Evolutionary conservation across 163 green algal genomes (phyloP).

Genomic region (Prototheca wickerhamii): DNA sequence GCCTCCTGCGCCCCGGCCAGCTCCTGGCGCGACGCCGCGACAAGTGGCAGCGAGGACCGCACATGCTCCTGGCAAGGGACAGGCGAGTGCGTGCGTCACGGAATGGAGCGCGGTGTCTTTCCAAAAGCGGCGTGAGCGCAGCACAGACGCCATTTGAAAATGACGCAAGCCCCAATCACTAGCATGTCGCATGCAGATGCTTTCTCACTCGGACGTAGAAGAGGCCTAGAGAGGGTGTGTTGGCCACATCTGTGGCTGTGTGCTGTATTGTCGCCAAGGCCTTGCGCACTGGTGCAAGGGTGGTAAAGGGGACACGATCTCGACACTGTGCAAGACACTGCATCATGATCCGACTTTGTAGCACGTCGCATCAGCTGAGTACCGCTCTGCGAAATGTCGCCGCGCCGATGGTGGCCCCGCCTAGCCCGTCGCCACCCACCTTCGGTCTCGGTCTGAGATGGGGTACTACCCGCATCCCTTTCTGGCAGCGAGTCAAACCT

Average conservation of each 20-base stretch:
- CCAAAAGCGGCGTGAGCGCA: background rate
- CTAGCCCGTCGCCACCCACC: too few relatives aligned
- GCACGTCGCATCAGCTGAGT: background rate
- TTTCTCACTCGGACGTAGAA: constrained; percentile 9
- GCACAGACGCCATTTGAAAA: background rate
- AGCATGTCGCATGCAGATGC: background rate
- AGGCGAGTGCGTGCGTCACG: background rate
- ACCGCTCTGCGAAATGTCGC: too few relatives aligned
- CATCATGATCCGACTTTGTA: background rate
- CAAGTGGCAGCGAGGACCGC: background rate
- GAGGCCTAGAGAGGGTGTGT: constrained; percentile 2
- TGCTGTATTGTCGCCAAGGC: background rate
- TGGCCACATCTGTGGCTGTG: constrained; percentile 4
- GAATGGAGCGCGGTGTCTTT: background rate
- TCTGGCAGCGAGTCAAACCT: too few relatives aligned
- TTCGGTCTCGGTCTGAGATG: too few relatives aligned
- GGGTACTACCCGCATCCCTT: too few relatives aligned
- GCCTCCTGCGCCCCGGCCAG: background rate
- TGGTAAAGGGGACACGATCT: background rate
- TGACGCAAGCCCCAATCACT: background rate
- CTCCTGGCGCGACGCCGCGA: background rate
- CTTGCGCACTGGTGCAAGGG: background rate
- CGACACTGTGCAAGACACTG: background rate
- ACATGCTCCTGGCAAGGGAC: background rate
- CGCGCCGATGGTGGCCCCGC: too few relatives aligned